phyloP scores from a whole-genome alignment of 805 yeast species.

The Teunomyces panamensis region DNA sequence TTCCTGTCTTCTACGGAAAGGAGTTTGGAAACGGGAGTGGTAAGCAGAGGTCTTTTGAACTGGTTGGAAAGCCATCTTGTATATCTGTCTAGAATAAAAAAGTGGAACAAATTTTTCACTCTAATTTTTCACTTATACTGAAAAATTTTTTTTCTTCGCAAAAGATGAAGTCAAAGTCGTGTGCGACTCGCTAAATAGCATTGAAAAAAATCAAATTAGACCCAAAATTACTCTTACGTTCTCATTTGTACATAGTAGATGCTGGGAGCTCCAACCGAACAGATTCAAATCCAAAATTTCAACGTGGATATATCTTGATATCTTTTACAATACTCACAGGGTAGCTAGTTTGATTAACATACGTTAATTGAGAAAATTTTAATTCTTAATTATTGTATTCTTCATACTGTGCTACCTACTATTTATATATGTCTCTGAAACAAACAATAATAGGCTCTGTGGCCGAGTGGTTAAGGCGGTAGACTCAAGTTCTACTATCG shows the following conservation, averaged over 20 bases:
- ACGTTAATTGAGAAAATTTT: too few species aligned
- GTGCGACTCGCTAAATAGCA: neutral
- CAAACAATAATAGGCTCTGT: constrained; percentile 6
- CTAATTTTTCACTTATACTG: neutral
- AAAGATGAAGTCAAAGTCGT: neutral
- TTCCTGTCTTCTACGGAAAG: constrained; percentile 99
- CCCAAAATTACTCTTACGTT: neutral
- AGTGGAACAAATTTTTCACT: constrained; percentile 1
- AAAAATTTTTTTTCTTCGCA: neutral
- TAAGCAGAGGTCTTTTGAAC: constrained; percentile 82
- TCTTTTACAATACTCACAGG: too few species aligned
- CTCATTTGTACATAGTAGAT: neutral
- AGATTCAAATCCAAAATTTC: too few species aligned
- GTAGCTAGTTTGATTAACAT: too few species aligned
- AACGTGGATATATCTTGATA: too few species aligned
- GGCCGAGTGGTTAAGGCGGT: constrained; percentile 14
- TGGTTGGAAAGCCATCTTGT: constrained; percentile 74
- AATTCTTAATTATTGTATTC: too few species aligned
- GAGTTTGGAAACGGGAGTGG: constrained; percentile 99
- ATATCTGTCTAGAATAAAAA: neutral
- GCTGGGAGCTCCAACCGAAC: neutral
- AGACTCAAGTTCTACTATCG: constrained; percentile 13
- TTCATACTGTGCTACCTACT: too few species aligned
- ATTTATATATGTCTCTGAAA: too few species aligned
- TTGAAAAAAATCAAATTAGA: neutral